Evolutionary conservation across 306 rosid genomes (phyloP), one percentile per base, ranked within the genome.

Genomic region (Acacia acuminata): DNA sequence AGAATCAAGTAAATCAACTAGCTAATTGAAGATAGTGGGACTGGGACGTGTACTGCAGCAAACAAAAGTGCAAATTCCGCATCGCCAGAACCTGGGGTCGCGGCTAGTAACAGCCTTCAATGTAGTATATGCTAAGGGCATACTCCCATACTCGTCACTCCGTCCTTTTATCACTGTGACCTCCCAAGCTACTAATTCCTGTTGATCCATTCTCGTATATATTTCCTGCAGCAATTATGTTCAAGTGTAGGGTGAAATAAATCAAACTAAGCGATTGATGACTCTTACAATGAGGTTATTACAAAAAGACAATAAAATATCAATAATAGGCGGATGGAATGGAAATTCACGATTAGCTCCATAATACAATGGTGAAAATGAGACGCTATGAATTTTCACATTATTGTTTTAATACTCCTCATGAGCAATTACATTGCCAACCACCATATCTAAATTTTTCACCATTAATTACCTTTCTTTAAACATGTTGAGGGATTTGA

Each of bases 121-220:
- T 36, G 93, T 81, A 19, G 99, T 89, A 19, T 91, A 85, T 47
- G 85, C 82, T 85, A 96, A 85, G 36, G 99, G 98, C 98, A 94
- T 89, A 83, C 82, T 76, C 40, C 97, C 97, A 84, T 51, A 92
- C 80, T 73, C 90, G 82, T 94, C 99, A 96, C 48, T 91, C 84
- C 14, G 91, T 85, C 90, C 99, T 90, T 86, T 79, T 89, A 60
- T 91, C 90, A 71, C 76, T 92, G 69, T 96, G 99, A 74, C 97
- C 98, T 76, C 97, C 99, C 88, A 91, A 32, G 84, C 97, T 96
- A 86, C 99, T 96, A 80, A 96, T 96, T 77, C 99, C 99, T 32
- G 97, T 92, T 55, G 99, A 93, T 78, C 99, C 99, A 65, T 92
- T 92, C 88, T 96, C 99, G 74, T 80, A 94, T 75, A 94, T 96